phyloP scores from a whole-genome alignment of 805 yeast genomes.

The Komagataella populi region DNA sequence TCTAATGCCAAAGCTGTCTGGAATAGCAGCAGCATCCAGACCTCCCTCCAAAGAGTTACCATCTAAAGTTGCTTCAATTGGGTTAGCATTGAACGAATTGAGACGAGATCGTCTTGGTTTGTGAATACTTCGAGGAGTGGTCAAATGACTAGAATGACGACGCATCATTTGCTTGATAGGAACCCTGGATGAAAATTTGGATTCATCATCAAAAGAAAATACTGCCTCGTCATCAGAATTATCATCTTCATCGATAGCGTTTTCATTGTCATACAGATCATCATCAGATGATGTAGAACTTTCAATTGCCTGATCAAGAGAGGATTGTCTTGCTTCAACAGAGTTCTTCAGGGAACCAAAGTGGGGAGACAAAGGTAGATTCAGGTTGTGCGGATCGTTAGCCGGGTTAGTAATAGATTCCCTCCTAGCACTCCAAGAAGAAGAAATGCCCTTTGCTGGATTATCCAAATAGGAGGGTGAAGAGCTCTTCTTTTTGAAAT shows the following conservation, averaged over 20 bases:
- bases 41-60: constrained; percentile 9
- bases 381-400: constrained; percentile 29
- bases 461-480: background rate
- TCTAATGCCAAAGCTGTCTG: constrained; percentile 10
- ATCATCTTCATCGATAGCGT: constrained; percentile 14
- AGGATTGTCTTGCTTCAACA: constrained; percentile 15
- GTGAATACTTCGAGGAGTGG: background rate
- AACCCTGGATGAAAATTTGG: background rate
- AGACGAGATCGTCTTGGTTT: constrained; percentile 1
- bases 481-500: background rate
- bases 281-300: constrained; percentile 17
- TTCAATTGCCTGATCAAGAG: constrained; percentile 24
- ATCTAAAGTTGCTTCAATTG: constrained; percentile 17
- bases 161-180: background rate
- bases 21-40: constrained; percentile 12
- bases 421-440: constrained; percentile 21
- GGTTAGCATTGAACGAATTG: constrained; percentile 16
- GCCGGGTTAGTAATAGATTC: constrained; percentile 36
- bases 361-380: constrained; percentile 27
- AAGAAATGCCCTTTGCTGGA: background rate
- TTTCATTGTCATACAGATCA: constrained; percentile 11
- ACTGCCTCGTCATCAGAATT: constrained; percentile 22
- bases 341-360: constrained; percentile 12
- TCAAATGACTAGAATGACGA: constrained; percentile 1
- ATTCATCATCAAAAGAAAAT: constrained; percentile 13